Conservation (phyloP, 495 filamentous ascomycete genomes). For the Clohesyomyces aquaticus region DNA sequence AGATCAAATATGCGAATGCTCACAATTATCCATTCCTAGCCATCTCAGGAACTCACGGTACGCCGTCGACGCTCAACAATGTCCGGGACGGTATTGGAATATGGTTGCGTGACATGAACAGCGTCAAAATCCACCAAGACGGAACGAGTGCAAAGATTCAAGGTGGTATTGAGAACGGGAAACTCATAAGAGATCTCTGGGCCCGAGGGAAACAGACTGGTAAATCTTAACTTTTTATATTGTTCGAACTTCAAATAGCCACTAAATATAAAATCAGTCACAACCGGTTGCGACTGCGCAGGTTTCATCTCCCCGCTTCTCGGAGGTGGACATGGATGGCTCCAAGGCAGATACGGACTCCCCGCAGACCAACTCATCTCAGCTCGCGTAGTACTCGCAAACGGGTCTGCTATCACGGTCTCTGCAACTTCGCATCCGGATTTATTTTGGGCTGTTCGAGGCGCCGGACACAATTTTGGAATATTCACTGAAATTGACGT, state of each 20-base stretch:
- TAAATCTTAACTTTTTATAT: background rate
- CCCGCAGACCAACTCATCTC: background rate
- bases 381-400: slow-evolving; percentile 13
- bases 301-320: slow-evolving; percentile 7
- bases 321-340: slow-evolving; percentile 17
- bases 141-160: background rate
- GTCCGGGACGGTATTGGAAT: slow-evolving; percentile 18
- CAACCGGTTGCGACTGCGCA: slow-evolving; percentile 8
- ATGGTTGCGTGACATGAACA: slow-evolving; percentile 3
- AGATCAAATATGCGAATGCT: slow-evolving; percentile 6
- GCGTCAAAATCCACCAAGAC: background rate
- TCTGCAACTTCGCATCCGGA: slow-evolving; percentile 4
- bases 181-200: slow-evolving; percentile 4
- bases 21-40: slow-evolving; percentile 10
- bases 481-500: slow-evolving; percentile 48
- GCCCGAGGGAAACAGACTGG: slow-evolving; percentile 8
- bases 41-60: slow-evolving; percentile 1
- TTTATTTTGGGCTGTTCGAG: slow-evolving; percentile 24
- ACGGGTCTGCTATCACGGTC: background rate
- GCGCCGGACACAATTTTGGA: slow-evolving; percentile 47
- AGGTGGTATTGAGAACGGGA: background rate
- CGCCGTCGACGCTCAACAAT: background rate
- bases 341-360: slow-evolving; percentile 13
- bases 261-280: background rate
- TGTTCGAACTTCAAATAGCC: slow-evolving; percentile 25